phyloP scores from a whole-genome alignment of 768 basidiomycete genomes.

The Tylopilus rubrobrunneus region DNA sequence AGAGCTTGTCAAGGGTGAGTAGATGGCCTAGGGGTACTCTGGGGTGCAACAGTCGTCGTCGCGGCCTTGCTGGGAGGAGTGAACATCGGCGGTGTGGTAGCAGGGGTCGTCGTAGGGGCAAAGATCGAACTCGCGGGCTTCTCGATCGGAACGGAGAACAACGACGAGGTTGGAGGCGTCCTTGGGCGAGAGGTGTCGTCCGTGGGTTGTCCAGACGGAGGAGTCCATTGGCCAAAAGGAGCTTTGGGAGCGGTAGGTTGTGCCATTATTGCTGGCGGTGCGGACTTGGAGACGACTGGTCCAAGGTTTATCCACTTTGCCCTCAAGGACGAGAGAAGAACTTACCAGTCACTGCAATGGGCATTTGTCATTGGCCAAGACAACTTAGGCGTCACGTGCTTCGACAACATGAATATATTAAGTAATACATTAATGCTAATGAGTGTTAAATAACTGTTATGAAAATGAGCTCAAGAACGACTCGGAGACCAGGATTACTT shows the following conservation, averaged over 20 bases:
- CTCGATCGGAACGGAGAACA: slow-evolving; percentile 21
- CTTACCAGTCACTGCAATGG: slow-evolving; percentile 40
- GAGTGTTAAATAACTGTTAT: background rate
- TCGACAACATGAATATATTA: background rate
- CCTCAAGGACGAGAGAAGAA: slow-evolving; percentile 44
- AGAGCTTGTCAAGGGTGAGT: slow-evolving; percentile 1
- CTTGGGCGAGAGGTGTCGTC: slow-evolving; percentile 36
- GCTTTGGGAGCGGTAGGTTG: slow-evolving; percentile 40
- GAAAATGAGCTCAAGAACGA: too few species aligned
- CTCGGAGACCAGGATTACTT: too few species aligned
- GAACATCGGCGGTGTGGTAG: background rate
- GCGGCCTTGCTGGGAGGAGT: background rate
- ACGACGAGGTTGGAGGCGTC: slow-evolving; percentile 46
- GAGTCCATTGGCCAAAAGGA: slow-evolving; percentile 33
- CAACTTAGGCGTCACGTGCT: background rate
- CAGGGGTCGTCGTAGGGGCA: slow-evolving; percentile 1
- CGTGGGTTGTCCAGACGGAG: slow-evolving; percentile 2
- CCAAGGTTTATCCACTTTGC: slow-evolving; percentile 16
- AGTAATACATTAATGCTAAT: too few species aligned
- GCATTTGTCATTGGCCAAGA: too few species aligned
- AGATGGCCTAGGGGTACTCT: slow-evolving; percentile 1
- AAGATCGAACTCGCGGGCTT: slow-evolving; percentile 10
- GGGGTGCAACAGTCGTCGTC: slow-evolving; percentile 2
- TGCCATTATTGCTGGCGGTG: slow-evolving; percentile 21
- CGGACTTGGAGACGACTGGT: slow-evolving; percentile 15